Evolutionary conservation across 2,329 filamentous ascomycete species (phyloP).

Genomic region (Xylariales sp.): DNA sequence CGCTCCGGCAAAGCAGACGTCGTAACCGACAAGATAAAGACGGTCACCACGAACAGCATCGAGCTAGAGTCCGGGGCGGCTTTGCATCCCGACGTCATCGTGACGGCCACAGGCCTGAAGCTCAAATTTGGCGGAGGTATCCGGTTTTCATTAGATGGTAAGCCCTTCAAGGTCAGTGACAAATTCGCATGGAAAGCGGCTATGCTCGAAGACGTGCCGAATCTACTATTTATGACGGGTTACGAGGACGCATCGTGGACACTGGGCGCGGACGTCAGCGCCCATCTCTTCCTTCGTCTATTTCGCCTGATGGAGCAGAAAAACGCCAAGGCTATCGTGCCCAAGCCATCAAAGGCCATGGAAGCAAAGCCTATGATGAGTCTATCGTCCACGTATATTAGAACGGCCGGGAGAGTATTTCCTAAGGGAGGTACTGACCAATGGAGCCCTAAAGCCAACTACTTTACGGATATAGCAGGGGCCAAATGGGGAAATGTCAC

Average conservation of each 20-base stretch:
- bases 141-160: slow-evolving; percentile 64
- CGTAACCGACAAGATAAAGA: slow-evolving; percentile 64
- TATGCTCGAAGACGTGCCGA: slow-evolving; percentile 76
- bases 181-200: slow-evolving; percentile 72
- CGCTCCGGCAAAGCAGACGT: slow-evolving; percentile 58
- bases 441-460: slow-evolving; percentile 44
- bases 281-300: slow-evolving; percentile 61
- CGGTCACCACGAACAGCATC: slow-evolving; percentile 61
- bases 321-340: slow-evolving; percentile 32
- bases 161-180: slow-evolving; percentile 58
- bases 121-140: slow-evolving; percentile 68
- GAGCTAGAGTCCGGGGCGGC: slow-evolving; percentile 59
- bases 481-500: slow-evolving; percentile 43
- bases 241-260: slow-evolving; percentile 77
- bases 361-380: slow-evolving; percentile 45
- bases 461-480: slow-evolving; percentile 40
- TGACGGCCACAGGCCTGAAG: slow-evolving; percentile 76
- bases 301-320: slow-evolving; percentile 59
- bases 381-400: slow-evolving; percentile 55
- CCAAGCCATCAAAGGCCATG: slow-evolving; percentile 33
- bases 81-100: slow-evolving; percentile 73
- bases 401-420: slow-evolving; percentile 52
- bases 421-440: slow-evolving; percentile 51
- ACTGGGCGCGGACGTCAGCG: slow-evolving; percentile 68
- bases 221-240: slow-evolving; percentile 69